Conservation (phyloP, 2,329 filamentous ascomycete genomes). For the Aspergillus sp. region DNA sequence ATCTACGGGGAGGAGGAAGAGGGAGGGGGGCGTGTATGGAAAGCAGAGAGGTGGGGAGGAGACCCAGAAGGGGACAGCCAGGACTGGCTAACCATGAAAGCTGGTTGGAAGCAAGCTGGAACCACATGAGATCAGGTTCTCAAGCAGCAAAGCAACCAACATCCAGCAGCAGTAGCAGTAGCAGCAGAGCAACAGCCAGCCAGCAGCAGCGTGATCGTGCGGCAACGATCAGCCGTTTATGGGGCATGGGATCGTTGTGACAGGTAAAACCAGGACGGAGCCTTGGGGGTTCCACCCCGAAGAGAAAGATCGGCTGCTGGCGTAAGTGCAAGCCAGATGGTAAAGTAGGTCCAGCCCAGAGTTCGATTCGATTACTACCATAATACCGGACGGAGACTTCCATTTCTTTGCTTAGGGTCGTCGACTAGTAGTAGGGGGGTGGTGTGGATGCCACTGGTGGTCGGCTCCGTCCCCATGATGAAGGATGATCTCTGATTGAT, state of each 20-base stretch:
- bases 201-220: conserved; percentile 26
- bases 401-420: too few species aligned
- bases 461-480: conserved; percentile 11
- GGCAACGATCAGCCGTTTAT: conserved; percentile 43
- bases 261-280: conserved; percentile 29
- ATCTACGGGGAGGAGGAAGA: conserved; percentile 13
- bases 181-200: too few species aligned
- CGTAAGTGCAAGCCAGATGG: background rate
- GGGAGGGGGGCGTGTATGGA: background rate
- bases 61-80: too few species aligned
- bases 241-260: conserved; percentile 37
- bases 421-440: too few species aligned
- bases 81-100: too few species aligned
- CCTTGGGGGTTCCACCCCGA: conserved; percentile 10
- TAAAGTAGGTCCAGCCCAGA: too few species aligned
- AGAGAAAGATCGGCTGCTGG: conserved; percentile 16
- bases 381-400: conserved; percentile 8
- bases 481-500: conserved; percentile 22
- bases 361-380: conserved; percentile 10
- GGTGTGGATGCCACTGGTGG: too few species aligned
- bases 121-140: conserved; percentile 31
- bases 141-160: background rate
- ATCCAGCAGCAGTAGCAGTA: background rate
- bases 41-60: too few species aligned
- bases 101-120: conserved; percentile 6